Percentiles rank a stretch among this genome's conserved stretches.
Evolutionary conservation across 768 basidiomycete species (phyloP).

Genomic region (Ramaria sp.): DNA sequence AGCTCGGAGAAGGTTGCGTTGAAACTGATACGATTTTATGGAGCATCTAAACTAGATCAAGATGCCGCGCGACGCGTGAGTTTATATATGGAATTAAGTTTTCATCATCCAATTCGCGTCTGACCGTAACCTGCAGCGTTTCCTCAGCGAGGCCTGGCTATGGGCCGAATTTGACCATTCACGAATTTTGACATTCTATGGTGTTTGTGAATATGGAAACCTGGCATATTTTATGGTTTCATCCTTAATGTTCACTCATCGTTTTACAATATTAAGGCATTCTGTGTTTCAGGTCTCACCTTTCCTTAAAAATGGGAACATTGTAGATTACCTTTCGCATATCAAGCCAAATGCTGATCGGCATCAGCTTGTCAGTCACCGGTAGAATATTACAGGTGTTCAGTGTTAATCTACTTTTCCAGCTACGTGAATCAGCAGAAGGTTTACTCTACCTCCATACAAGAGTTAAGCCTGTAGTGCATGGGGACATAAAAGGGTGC

Average conservation of each 20-base stretch:
- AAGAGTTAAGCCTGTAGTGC: conserved; percentile 42
- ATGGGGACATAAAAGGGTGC: conserved; percentile 45
- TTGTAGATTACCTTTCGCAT: conserved; percentile 37
- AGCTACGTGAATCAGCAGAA: conserved; percentile 42
- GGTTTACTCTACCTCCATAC: conserved; percentile 49
- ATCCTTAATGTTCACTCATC: background rate
- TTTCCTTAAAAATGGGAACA: conserved; percentile 52
- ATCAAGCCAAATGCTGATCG: conserved; percentile 32
- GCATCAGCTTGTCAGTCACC: conserved; percentile 32
- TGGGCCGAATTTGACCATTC: conserved; percentile 9
- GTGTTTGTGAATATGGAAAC: conserved; percentile 9
- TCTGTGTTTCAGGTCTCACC: conserved; percentile 31
- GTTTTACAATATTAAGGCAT: conserved; percentile 10
- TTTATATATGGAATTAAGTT: background rate
- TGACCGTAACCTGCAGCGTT: conserved; percentile 1
- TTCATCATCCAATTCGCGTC: background rate
- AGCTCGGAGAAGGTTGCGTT: conserved; percentile 9
- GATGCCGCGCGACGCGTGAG: conserved; percentile 1
- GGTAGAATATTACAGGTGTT: background rate
- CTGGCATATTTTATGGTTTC: conserved; percentile 1
- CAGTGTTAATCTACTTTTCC: background rate
- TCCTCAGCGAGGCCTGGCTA: background rate
- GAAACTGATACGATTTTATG: conserved; percentile 9
- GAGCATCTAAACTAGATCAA: background rate
- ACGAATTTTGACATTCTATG: conserved; percentile 10